Evolutionary conservation across 495 filamentous ascomycete genomes (phyloP).

Genomic region (Oidiodendron maius): DNA sequence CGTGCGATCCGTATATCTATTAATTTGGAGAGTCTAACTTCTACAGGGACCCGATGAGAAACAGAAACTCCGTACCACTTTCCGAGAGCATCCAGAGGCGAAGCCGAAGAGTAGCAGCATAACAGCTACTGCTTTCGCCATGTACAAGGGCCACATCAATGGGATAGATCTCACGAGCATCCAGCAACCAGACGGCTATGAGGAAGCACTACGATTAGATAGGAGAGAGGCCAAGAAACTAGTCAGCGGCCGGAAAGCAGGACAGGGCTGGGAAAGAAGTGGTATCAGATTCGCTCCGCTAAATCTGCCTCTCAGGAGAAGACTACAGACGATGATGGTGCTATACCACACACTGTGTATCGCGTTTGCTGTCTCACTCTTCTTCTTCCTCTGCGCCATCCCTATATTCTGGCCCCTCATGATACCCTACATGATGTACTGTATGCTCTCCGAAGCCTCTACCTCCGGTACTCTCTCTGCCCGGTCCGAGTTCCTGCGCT

Average conservation of each 20-base stretch:
- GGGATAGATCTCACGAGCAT: constrained; percentile 15
- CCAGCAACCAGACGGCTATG: constrained; percentile 9
- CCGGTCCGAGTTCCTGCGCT: constrained; percentile 67
- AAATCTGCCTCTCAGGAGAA: constrained; percentile 76
- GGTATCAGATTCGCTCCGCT: constrained; percentile 75
- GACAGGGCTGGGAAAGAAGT: constrained; percentile 22
- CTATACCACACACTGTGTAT: constrained; percentile 82
- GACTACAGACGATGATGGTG: constrained; percentile 83
- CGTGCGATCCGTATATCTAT: neutral
- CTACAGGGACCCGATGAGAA: constrained; percentile 21
- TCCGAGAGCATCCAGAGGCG: too few relatives aligned
- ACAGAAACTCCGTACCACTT: too few relatives aligned
- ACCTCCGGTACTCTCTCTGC: constrained; percentile 67
- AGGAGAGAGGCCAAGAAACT: constrained; percentile 2
- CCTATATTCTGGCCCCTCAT: constrained; percentile 89
- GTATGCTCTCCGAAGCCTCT: constrained; percentile 68
- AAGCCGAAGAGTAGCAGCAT: neutral
- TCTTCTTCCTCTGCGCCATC: constrained; percentile 88
- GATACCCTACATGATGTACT: constrained; percentile 83
- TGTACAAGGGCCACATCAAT: constrained; percentile 4
- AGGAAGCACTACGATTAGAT: constrained; percentile 3
- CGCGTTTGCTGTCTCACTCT: constrained; percentile 64
- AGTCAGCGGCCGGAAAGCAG: constrained; percentile 19
- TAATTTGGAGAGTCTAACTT: neutral
- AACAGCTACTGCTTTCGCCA: constrained; percentile 7